These are phyloP conservation scores for Aureobasidium sp. DNA, from an alignment of 2,329 filamentous ascomycete species.

Conservation along the genomic window DNA sequence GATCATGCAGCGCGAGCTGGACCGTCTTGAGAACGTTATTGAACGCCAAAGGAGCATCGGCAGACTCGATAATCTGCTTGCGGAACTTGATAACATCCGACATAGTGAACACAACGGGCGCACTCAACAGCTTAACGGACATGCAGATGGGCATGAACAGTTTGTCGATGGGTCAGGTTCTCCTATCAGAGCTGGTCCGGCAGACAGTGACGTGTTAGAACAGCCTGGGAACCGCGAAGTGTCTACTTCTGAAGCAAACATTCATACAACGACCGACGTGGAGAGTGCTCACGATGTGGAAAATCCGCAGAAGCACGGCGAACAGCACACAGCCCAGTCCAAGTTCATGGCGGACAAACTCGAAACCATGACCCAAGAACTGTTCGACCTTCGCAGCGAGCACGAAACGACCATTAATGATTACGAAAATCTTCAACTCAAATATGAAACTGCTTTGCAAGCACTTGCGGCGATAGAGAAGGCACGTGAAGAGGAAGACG, in stretches of 20 bases:
- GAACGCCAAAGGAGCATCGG: constrained; percentile 92
- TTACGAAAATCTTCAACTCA: constrained; percentile 72
- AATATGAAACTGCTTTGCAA: constrained; percentile 84
- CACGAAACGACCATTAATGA: constrained; percentile 79
- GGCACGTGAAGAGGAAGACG: constrained; percentile 57
- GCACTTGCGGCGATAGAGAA: constrained; percentile 81
- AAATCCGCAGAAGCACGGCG: neutral
- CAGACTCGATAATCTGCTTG: constrained; percentile 84
- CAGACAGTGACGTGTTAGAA: neutral
- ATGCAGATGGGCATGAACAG: constrained; percentile 21
- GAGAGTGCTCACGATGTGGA: neutral
- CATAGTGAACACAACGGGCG: constrained; percentile 29
- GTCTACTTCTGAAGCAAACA: neutral
- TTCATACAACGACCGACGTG: neutral
- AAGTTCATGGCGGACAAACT: constrained; percentile 88
- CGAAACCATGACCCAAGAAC: constrained; percentile 82
- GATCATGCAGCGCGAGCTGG: constrained; percentile 93
- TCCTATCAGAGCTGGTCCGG: too few species aligned
- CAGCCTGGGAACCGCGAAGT: neutral
- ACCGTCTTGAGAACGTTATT: constrained; percentile 87
- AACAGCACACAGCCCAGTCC: constrained; percentile 50
- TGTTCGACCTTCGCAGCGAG: constrained; percentile 82
- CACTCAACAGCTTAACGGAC: constrained; percentile 30
- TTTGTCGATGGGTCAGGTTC: neutral
- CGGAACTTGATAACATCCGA: constrained; percentile 68